Evolutionary conservation across 805 yeast species (phyloP), one percentile per base, ranked within the genome.

Genomic region (Candida ipomoeae): DNA sequence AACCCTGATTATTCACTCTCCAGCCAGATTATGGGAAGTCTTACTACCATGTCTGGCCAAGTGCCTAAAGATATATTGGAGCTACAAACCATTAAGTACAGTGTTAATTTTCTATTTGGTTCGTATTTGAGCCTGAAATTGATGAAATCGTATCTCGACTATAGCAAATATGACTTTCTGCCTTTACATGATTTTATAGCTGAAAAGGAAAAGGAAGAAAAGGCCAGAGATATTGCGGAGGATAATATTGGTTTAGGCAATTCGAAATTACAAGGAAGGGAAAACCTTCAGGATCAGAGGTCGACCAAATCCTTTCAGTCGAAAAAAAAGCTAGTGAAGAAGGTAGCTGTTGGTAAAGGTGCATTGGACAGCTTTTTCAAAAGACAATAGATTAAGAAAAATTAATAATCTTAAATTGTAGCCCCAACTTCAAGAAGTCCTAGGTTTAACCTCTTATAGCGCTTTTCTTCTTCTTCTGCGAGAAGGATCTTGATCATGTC

Each of bases 291-390:
- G 17, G 56, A 61, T 15, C 38, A 55, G 2, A 62, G 63, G 34
- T 57, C 67, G 8, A 47, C 65, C 26, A 48, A 53, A 40, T 62
- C 58, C 50, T 60, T 58, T 44, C 39, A 51, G 43, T 40, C 50
- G 31, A 53, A 38, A 6, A 74, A 68, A 59, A 67, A 64, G 42
- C 65, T 57, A 10, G 23, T 44, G 5, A 66, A 64, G 29, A 74
- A 72, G 51, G 81, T 81, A 2, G 80, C 80, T 1, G 70, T 72
- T 1, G 85, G 85, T 1, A 79, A 71, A 56, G 90, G 94, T 1
- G 88, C 89, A 1, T 67, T 86, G 26, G 92, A 86, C 60, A 78
- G 80, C 48, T 84, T 86, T 56, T 85, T 84, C 64, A 80, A 75
- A 55, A 78, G 69, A 55, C 69, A 66, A 44, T 62, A 56, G 48